Percentiles rank a stretch among this genome's conserved stretches.
Conservation (phyloP, 352 stramenopile species). For the Globisporangium takayamanum region DNA sequence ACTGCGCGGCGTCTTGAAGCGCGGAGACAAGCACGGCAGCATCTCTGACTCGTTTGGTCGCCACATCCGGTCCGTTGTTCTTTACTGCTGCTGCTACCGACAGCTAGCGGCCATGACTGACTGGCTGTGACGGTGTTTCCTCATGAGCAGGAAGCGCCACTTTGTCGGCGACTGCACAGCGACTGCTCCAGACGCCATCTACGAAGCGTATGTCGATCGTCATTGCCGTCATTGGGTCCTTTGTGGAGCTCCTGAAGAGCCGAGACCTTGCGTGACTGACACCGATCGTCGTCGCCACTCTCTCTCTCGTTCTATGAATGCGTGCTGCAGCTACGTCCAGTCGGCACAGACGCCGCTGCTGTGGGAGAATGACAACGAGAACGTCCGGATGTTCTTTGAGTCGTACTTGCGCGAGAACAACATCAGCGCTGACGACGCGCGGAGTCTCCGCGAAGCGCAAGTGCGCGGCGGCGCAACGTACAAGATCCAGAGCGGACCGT, state of each 20-base stretch:
- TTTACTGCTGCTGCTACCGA: background rate
- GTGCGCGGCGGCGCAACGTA: conserved; percentile 67
- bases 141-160: conserved; percentile 32
- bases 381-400: conserved; percentile 75
- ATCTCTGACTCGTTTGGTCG: conserved; percentile 42
- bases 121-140: background rate
- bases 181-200: conserved; percentile 36
- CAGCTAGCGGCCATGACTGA: background rate
- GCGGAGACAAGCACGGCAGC: conserved; percentile 28
- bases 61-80: conserved; percentile 29
- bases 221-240: background rate
- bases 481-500: conserved; percentile 69
- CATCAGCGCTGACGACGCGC: conserved; percentile 62
- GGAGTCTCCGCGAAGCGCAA: conserved; percentile 57
- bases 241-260: background rate
- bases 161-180: conserved; percentile 61
- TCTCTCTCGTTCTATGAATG: background rate
- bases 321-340: conserved; percentile 47
- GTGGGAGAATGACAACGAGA: conserved; percentile 80
- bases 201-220: conserved; percentile 41
- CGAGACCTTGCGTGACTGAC: background rate
- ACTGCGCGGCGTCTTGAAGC: conserved; percentile 36
- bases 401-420: conserved; percentile 72
- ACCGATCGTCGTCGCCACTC: background rate
- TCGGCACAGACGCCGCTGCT: conserved; percentile 49